Evolutionary conservation across 257 asterid genomes (phyloP).

Genomic region (Solanum ossicruentum): DNA sequence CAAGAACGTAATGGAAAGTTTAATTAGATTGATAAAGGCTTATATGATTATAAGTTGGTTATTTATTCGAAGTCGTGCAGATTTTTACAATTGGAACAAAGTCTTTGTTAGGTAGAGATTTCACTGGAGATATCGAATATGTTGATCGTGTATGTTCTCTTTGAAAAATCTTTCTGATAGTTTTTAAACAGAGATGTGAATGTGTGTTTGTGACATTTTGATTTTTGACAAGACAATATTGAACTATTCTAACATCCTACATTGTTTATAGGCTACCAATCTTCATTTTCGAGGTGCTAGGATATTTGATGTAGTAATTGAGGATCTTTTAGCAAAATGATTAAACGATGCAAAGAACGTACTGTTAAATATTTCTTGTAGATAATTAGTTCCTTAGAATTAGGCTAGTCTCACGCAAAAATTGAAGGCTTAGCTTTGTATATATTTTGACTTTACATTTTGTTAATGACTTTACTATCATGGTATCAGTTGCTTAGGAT

Average conservation of each 20-base stretch:
- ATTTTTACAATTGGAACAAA: not conserved
- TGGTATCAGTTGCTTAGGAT: no score
- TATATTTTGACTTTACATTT: no score
- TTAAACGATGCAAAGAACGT: not conserved
- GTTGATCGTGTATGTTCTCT: not conserved
- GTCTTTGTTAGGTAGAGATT: not conserved
- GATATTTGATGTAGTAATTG: not conserved
- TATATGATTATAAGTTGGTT: not conserved
- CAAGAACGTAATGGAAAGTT: not conserved
- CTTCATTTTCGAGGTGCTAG: slow-evolving; percentile 1
- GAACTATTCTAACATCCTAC: not conserved
- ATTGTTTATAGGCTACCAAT: not conserved
- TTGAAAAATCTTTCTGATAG: not conserved
- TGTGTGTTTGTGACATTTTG: not conserved
- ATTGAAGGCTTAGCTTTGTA: no score
- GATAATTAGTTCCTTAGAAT: no score
- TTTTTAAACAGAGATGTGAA: not conserved
- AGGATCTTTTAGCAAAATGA: not conserved
- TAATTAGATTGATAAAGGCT: not conserved
- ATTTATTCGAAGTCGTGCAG: not conserved
- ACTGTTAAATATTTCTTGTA: no score
- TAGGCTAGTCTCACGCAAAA: no score
- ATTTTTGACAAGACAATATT: not conserved
- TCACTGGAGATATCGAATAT: not conserved
- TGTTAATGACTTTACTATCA: no score